phyloP scores from a whole-genome alignment of 2,329 filamentous ascomycete species.

The Trichoderma semiorbis region DNA sequence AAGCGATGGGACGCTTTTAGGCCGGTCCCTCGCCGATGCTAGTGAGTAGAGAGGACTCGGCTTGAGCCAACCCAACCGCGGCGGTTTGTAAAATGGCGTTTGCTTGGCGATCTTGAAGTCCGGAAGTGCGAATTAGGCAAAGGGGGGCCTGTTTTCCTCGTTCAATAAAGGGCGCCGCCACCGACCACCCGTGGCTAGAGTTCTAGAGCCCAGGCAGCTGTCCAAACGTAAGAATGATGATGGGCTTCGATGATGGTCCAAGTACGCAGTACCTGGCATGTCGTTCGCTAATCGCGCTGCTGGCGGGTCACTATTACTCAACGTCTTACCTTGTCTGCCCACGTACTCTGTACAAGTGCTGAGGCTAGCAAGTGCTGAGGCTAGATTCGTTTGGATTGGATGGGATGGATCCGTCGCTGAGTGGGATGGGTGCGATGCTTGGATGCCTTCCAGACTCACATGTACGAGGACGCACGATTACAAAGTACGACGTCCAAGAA shows the following conservation, averaged over 20 bases:
- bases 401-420: neutral
- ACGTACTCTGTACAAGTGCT: neutral
- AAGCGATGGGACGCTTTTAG: constrained; percentile 5
- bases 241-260: neutral
- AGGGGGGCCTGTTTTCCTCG: neutral
- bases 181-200: neutral
- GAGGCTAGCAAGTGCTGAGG: neutral
- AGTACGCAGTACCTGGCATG: neutral
- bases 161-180: constrained; percentile 4
- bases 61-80: constrained; percentile 6
- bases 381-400: neutral
- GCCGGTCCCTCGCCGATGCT: constrained; percentile 17
- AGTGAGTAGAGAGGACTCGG: neutral
- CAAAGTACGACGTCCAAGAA: neutral
- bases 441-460: neutral
- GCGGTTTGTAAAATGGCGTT: constrained; percentile 13
- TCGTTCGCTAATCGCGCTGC: constrained; percentile 2
- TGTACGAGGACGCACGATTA: neutral
- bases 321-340: neutral
- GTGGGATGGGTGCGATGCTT: neutral
- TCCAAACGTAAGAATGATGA: neutral
- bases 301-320: neutral
- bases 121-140: neutral
- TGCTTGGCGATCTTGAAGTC: constrained; percentile 12
- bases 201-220: neutral